Conservation (phyloP, 1,284 basidiomycete genomes). For the Apiotrichum gracile region DNA sequence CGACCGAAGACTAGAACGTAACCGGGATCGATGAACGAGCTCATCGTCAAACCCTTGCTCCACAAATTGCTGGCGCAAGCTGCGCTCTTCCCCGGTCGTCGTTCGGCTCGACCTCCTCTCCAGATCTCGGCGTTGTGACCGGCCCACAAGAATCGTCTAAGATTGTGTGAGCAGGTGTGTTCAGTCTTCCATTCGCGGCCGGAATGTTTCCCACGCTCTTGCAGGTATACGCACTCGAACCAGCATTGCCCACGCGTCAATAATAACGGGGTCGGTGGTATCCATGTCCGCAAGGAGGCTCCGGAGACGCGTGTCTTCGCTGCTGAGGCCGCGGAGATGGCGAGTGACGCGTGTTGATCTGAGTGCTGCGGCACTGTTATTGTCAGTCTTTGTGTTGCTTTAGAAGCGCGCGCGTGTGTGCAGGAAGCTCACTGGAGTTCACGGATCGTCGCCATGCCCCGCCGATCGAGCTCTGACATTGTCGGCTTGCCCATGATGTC, state of each 20-base stretch:
- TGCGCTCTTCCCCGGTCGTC: neutral
- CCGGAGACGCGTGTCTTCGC: conserved; percentile 9
- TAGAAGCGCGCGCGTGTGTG: no score
- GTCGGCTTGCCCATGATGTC: conserved; percentile 10
- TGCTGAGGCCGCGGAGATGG: neutral
- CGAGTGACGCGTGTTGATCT: neutral
- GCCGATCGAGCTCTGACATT: conserved; percentile 2
- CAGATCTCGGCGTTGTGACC: neutral
- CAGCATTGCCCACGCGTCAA: conserved; percentile 13
- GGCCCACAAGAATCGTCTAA: neutral
- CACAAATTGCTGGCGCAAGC: neutral
- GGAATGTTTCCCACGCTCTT: neutral
- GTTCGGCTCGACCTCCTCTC: neutral
- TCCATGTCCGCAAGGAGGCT: conserved; percentile 4
- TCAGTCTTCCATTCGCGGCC: neutral
- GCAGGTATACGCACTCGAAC: neutral
- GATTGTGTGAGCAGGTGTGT: neutral
- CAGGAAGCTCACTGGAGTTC: conserved; percentile 12
- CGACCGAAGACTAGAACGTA: no score
- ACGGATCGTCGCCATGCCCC: conserved; percentile 5
- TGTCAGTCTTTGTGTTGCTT: neutral
- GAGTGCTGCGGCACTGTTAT: neutral
- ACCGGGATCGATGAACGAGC: neutral
- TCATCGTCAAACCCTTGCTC: neutral
- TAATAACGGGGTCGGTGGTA: neutral